Percentiles rank a stretch among this genome's conserved stretches.
Conservation (phyloP, 352 stramenopile species). For the Phytophthora fragariae region DNA sequence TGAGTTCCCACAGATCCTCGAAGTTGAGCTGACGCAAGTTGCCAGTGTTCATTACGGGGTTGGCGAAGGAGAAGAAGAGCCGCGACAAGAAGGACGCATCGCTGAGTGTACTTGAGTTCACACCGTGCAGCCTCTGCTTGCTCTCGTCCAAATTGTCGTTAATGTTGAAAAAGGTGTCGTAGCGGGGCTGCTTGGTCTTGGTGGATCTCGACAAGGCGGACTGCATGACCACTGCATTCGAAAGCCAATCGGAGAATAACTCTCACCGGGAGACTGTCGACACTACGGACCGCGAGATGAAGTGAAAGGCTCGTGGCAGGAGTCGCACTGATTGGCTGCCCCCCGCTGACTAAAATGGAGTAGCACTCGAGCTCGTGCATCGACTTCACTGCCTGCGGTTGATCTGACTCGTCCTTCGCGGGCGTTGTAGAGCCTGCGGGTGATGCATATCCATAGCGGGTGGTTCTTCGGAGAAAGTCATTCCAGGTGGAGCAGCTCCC, state of each 20-base stretch:
- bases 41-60: conserved; percentile 47
- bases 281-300: background rate
- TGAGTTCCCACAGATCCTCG: conserved; percentile 55
- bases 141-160: conserved; percentile 8
- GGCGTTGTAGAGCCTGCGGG: no score
- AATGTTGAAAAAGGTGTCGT: conserved; percentile 26
- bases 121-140: conserved; percentile 16
- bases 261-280: background rate
- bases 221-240: conserved; percentile 12
- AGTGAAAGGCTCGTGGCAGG: conserved; percentile 9
- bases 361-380: no score
- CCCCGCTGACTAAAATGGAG: no score
- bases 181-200: conserved; percentile 19
- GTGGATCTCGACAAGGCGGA: conserved; percentile 16
- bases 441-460: no score
- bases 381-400: no score
- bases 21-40: conserved; percentile 52
- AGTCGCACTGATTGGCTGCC: conserved; percentile 16
- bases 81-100: conserved; percentile 30
- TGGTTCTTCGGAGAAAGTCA: no score
- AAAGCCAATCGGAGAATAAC: conserved; percentile 9
- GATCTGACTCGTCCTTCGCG: no score
- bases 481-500: no score
- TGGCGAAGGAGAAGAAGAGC: conserved; percentile 58
- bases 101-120: conserved; percentile 7